Percentiles rank a stretch among this genome's conserved stretches.
phyloP scores from a whole-genome alignment of 345 rosid genomes.

The Syzygium grande region DNA sequence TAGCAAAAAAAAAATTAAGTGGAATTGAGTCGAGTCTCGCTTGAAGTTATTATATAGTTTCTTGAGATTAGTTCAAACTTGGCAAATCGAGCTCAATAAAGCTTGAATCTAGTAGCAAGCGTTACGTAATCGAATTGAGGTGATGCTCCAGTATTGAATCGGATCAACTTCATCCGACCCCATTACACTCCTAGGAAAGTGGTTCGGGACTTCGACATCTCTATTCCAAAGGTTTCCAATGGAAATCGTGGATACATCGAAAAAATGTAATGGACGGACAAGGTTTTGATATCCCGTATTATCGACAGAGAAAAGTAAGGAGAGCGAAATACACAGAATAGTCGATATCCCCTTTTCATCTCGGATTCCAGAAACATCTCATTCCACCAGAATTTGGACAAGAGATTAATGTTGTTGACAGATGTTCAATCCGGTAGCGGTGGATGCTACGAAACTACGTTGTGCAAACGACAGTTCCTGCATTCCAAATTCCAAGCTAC shows the following conservation, averaged over 20 bases:
- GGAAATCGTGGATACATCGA: background rate
- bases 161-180: background rate
- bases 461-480: background rate
- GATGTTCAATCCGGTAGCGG: background rate
- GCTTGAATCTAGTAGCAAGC: background rate
- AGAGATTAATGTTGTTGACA: background rate
- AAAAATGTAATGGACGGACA: background rate
- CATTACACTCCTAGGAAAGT: background rate
- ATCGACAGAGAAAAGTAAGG: background rate
- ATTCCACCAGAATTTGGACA: background rate
- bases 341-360: background rate
- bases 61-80: background rate
- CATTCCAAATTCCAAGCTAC: background rate
- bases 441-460: background rate
- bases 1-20: too few relatives aligned
- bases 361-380: background rate
- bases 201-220: background rate
- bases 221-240: background rate
- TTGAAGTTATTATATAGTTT: background rate
- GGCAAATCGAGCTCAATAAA: background rate
- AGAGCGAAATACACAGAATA: background rate
- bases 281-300: background rate
- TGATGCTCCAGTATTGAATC: background rate
- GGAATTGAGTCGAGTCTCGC: fast-evolving
- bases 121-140: background rate